phyloP scores from a whole-genome alignment of 116 monocot genomes.

The Posidonia oceanica region DNA sequence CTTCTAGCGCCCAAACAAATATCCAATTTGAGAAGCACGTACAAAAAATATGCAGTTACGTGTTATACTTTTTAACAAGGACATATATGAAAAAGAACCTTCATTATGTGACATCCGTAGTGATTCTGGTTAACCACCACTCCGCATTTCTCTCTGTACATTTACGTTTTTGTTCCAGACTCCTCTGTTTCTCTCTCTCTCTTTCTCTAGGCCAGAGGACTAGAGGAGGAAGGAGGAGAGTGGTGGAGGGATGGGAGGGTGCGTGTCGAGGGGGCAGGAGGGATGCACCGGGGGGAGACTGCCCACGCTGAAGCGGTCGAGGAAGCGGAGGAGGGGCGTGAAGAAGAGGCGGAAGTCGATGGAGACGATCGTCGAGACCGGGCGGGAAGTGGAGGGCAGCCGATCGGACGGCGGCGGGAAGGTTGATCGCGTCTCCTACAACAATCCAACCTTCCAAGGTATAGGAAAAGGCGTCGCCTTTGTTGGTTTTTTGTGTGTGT shows the following conservation, averaged over 20 bases:
- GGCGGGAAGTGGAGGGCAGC: not conserved
- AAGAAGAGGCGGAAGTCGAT: constrained; percentile 11
- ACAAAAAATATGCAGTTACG: too few species aligned
- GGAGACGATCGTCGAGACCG: constrained; percentile 14
- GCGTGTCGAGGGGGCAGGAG: constrained; percentile 21
- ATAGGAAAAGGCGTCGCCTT: not conserved
- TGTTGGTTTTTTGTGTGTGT: not conserved
- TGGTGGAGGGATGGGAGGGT: constrained; percentile 33
- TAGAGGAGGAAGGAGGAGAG: not conserved
- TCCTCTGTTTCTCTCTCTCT: constrained; percentile 4
- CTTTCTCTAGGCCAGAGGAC: not conserved
- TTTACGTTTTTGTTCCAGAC: not conserved
- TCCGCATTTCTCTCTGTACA: not conserved
- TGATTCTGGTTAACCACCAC: not conserved
- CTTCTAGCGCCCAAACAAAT: too few species aligned
- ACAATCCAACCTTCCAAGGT: constrained; percentile 18
- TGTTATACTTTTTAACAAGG: not conserved
- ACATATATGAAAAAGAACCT: not conserved
- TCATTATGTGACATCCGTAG: not conserved
- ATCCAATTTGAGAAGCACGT: too few species aligned
- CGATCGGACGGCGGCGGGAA: not conserved
- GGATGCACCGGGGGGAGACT: constrained; percentile 33
- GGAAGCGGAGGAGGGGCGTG: constrained; percentile 9
- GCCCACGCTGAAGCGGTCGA: constrained; percentile 13
- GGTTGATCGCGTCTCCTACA: constrained; percentile 3